A percentile compares a stretch with the other conserved stretches of the same genome.
phyloP scores from a whole-genome alignment of 2,329 filamentous ascomycete genomes.

The Cladosporium sp. region DNA sequence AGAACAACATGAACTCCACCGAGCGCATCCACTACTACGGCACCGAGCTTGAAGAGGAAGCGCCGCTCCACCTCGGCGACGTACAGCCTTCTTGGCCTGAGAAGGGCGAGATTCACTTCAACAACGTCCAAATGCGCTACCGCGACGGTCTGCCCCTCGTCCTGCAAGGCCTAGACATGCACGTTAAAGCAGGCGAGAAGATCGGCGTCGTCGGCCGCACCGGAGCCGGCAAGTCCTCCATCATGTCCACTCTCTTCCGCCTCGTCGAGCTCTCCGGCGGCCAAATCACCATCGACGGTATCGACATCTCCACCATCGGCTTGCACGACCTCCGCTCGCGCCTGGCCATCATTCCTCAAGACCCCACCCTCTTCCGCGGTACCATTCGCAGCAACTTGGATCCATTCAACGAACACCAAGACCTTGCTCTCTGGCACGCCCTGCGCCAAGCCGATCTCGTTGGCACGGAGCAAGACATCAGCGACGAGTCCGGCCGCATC shows the following conservation, averaged over 20 bases:
- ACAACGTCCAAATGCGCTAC: slow-evolving; percentile 51
- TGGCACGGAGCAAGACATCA: slow-evolving; percentile 44
- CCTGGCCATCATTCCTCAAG: slow-evolving; percentile 73
- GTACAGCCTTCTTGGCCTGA: slow-evolving; percentile 78
- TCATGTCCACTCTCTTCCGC: slow-evolving; percentile 79
- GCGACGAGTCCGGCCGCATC: slow-evolving; percentile 56
- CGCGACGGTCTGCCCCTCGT: slow-evolving; percentile 46
- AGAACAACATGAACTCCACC: slow-evolving; percentile 97
- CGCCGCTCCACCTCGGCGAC: slow-evolving; percentile 69
- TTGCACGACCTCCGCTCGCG: slow-evolving; percentile 71
- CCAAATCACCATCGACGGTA: slow-evolving; percentile 46
- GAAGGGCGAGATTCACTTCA: slow-evolving; percentile 62
- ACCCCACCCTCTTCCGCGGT: slow-evolving; percentile 77
- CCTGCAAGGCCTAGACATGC: slow-evolving; percentile 54
- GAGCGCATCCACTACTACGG: slow-evolving; percentile 91
- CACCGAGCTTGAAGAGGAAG: slow-evolving; percentile 80
- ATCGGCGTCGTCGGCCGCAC: slow-evolving; percentile 79
- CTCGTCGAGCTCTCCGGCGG: slow-evolving; percentile 51
- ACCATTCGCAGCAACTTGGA: slow-evolving; percentile 77
- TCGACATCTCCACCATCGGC: slow-evolving; percentile 65
- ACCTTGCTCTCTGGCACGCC: slow-evolving; percentile 73
- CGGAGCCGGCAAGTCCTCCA: slow-evolving; percentile 76
- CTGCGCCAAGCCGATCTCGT: slow-evolving; percentile 74
- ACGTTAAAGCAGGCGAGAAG: slow-evolving; percentile 70
- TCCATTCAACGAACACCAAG: slow-evolving; percentile 73